Base-by-base conservation (phyloP, 2,329 filamentous ascomycete genomes). In the Pseudocercospora eumusae region DNA sequence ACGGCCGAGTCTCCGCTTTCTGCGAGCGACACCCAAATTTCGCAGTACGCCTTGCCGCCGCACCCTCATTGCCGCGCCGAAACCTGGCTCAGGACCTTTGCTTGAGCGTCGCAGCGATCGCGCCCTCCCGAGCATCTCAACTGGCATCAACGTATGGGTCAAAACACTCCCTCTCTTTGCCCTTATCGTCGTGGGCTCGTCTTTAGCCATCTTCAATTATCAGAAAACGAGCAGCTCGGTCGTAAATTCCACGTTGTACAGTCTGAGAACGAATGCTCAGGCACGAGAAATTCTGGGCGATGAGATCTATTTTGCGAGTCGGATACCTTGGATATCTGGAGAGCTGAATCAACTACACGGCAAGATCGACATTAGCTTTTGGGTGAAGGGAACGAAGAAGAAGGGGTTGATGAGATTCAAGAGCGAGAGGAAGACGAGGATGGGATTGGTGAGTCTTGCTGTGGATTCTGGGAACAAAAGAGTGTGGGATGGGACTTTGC, bases 181-280 rank as follows among this genome's bases (percentile, higher is more conserved):
- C 57, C 77, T 84, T 66, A 81, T 91, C 66, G 86, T 96, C 69
- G 84, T 85, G 54, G 82, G 83, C 59, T 89, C 88, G 68, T 88
- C 88, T 68, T 80, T 96, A 63, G 91, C 89, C 69, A 97, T 99
- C 77, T 98, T 99, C 89, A 99, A 99, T 84, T 98, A 99, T 85
- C 93, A 99, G 77, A 97, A 97, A 77, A 86, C 88, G 61, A 92
- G 90, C n/a, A 92, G 88, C 25, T 90, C 90, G 59, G 90, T 82
- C 15, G 79, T 97, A n/a, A 87, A 87, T 59, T 91, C 90, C 59
- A 95, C 92, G 4, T 85, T 99, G 27, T 99, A 98, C 82, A 90
- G 93, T 0, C 84, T 99, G 66, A 90, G 95, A 66, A 96, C 91
- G 2, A 92, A 89, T 61, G 80, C 85, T 2, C 79, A 82, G 62